Conservation (phyloP, 2,329 filamentous ascomycete species). For the Aspergillus floridensis region DNA sequence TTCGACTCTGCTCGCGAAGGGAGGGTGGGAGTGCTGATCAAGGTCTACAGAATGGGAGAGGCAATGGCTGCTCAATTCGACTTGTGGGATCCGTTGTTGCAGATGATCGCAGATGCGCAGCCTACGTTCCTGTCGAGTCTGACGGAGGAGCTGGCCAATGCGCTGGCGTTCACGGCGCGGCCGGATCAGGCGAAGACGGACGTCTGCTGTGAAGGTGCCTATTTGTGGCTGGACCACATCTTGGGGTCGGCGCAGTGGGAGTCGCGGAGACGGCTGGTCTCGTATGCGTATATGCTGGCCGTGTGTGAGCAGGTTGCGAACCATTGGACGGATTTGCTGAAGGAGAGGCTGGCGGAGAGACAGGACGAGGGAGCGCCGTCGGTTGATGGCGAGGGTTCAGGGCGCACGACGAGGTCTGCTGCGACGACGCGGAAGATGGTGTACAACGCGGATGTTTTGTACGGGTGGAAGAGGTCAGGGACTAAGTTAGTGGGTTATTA, state of each 20-base stretch:
- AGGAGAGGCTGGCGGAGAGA: slow-evolving; percentile 17
- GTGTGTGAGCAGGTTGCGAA: slow-evolving; percentile 34
- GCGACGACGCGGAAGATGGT: not conserved
- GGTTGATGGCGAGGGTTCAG: not conserved
- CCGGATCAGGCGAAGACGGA: slow-evolving; percentile 24
- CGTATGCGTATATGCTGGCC: slow-evolving; percentile 33
- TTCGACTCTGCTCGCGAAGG: not conserved
- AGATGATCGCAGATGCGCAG: slow-evolving; percentile 34
- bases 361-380: not conserved
- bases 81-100: slow-evolving; percentile 38
- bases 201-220: slow-evolving; percentile 43
- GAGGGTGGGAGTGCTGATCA: not conserved
- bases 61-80: slow-evolving; percentile 29
- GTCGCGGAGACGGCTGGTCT: slow-evolving; percentile 26
- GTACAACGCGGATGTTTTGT: not conserved
- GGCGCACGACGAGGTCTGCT: not conserved
- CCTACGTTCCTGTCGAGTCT: slow-evolving; percentile 39
- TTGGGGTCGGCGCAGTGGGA: slow-evolving; percentile 41
- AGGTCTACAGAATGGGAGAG: slow-evolving; percentile 24
- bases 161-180: slow-evolving; percentile 29
- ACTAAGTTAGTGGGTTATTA: not conserved
- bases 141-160: slow-evolving; percentile 37
- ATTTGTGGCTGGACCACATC: slow-evolving; percentile 52
- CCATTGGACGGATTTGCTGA: slow-evolving; percentile 30
- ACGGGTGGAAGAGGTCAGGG: not conserved